Conservation (phyloP, 2,329 filamentous ascomycete genomes). For the Aspergillus caelatus region DNA sequence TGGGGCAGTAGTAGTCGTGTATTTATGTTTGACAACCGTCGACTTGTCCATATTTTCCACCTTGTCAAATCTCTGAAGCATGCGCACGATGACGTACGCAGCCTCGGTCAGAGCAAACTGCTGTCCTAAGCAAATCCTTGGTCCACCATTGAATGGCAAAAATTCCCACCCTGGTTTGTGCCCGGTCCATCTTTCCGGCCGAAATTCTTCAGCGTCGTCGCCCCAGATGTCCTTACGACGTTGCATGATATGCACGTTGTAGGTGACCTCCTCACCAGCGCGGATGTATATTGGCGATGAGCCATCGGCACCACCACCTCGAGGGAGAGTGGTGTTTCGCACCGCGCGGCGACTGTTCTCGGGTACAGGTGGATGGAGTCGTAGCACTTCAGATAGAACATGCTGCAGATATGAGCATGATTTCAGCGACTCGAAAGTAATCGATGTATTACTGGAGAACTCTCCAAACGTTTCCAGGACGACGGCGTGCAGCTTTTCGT, state of each 20-base stretch:
- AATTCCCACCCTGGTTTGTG: background rate
- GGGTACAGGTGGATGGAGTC: background rate
- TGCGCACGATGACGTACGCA: background rate
- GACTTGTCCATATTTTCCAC: background rate
- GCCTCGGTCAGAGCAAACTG: background rate
- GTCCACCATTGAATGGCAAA: background rate
- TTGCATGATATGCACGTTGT: background rate
- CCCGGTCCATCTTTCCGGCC: background rate
- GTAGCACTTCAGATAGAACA: background rate
- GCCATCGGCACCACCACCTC: background rate
- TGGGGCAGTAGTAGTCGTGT: background rate
- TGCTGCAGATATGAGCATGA: background rate
- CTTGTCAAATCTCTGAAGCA: background rate
- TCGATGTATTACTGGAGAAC: background rate
- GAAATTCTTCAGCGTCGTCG: background rate
- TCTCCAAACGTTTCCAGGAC: background rate
- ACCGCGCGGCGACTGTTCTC: background rate
- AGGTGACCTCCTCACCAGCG: background rate
- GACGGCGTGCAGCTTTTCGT: background rate
- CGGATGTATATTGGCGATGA: background rate
- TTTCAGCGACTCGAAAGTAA: background rate
- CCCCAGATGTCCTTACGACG: background rate
- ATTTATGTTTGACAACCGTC: background rate
- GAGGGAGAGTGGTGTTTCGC: background rate
- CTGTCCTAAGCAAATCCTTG: background rate